Evolutionary conservation across 2,329 filamentous ascomycete genomes (phyloP).

Genomic region (Aspergillus brunneoviolaceus): DNA sequence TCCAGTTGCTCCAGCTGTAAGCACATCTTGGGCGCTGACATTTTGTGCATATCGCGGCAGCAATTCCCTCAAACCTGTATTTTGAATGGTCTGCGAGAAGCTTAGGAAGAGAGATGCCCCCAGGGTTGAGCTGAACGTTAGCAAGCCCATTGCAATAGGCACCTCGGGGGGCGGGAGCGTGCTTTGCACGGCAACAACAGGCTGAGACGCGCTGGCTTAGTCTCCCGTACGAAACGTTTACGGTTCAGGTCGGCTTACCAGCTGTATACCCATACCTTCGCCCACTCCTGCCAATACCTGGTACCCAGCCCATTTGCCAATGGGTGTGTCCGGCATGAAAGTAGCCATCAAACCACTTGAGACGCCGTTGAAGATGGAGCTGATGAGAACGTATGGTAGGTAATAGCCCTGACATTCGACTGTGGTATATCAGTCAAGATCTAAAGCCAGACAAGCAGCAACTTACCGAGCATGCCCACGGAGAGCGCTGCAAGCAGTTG

Average conservation of each 20-base stretch:
- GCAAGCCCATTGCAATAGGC: conserved; percentile 18
- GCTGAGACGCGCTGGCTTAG: not conserved
- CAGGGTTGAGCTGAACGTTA: conserved; percentile 31
- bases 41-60: conserved; percentile 19
- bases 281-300: conserved; percentile 11
- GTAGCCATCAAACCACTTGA: conserved; percentile 8
- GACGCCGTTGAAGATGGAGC: not conserved
- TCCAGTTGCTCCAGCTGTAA: conserved; percentile 25
- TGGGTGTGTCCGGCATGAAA: not conserved
- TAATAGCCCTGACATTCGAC: conserved; percentile 12
- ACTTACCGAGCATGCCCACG: not conserved
- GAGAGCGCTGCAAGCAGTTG: not conserved
- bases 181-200: conserved; percentile 4
- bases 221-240: not conserved
- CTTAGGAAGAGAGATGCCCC: conserved; percentile 33
- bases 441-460: not conserved
- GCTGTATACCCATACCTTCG: conserved; percentile 1
- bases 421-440: not conserved
- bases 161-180: not conserved
- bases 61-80: conserved; percentile 25
- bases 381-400: conserved; percentile 4
- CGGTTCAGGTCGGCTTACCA: not conserved
- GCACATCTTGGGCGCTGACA: conserved; percentile 12
- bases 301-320: conserved; percentile 7
- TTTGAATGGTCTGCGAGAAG: conserved; percentile 30